Conservation (phyloP, 108 stramenopile genomes). For the Chaetoceros tenuissimus region DNA sequence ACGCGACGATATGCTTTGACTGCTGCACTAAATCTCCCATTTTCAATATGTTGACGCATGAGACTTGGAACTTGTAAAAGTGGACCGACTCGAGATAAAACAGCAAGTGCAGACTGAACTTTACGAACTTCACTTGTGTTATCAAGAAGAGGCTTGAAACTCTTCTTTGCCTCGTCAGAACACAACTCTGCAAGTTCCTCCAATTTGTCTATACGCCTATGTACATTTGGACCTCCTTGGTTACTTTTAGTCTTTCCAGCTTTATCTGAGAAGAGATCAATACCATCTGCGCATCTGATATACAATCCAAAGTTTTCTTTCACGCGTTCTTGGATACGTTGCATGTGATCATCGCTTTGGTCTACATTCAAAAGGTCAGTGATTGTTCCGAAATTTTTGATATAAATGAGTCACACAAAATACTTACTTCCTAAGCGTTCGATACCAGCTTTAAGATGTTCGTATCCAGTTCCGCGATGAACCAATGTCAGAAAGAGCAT, state of each 20-base stretch:
- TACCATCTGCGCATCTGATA: constrained; percentile 82
- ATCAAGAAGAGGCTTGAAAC: constrained; percentile 82
- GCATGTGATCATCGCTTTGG: constrained; percentile 74
- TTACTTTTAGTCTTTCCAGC: constrained; percentile 10
- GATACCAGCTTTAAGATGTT: constrained; percentile 59
- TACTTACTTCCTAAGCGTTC: constrained; percentile 68
- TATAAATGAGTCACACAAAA: not conserved
- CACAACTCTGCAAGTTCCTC: constrained; percentile 66
- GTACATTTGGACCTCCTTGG: constrained; percentile 31
- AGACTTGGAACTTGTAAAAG: constrained; percentile 71
- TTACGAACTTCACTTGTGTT: constrained; percentile 85
- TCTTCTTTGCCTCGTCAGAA: constrained; percentile 69
- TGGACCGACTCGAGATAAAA: constrained; percentile 73
- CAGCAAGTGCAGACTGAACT: constrained; percentile 76
- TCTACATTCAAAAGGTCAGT: constrained; percentile 13
- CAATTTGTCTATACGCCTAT: constrained; percentile 58
- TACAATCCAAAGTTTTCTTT: constrained; percentile 84
- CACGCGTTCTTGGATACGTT: constrained; percentile 74
- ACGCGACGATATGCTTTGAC: constrained; percentile 84
- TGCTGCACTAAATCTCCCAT: constrained; percentile 69
- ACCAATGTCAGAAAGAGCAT: constrained; percentile 81
- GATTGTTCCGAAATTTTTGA: not conserved
- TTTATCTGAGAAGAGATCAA: constrained; percentile 57
- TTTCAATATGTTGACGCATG: constrained; percentile 85
- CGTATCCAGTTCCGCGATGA: constrained; percentile 63